Evolutionary conservation across 306 rosid genomes (phyloP), one percentile per base, ranked within the genome.

Genomic region (Quercus wislizeni): DNA sequence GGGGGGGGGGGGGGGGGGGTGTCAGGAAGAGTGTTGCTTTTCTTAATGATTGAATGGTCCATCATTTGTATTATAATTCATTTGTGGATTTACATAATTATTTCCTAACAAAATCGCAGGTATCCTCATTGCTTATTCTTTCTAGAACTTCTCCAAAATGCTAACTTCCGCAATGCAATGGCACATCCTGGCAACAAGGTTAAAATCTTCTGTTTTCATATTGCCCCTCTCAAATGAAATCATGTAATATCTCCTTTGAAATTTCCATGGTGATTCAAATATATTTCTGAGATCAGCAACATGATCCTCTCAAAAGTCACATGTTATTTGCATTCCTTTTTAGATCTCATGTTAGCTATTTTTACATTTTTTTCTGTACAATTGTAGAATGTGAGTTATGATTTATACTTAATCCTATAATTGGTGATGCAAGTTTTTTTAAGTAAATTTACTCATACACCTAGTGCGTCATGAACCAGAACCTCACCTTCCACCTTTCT

Each of bases 171-270:
- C 54, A 89, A 79, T 83, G 98, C 99, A 83, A 95, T 95, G 99
- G 99, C 99, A 43, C 97, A 95, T 88, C 99, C 99, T 76, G 89
- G 55, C 68, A 93, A 86, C 82, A 95, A 95, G 96, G 99, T 95
- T 35, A 71, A 71, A n/a, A 49, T 63, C 14, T 27, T 51, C 17
- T 61, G 68, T 41, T 41, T 78, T 55, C 73, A 25, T 75, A 25
- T 83, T 57, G 27, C 17, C 27, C 79, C 72, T 75, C 18, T 75
- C 9, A 1, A 17, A 33, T 35, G 64, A 23, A 7, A 33, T 27
- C 69, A 52, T 55, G 23, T 63, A 4, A 41, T 80, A n/a, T 56
- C 63, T 63, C 7, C 73, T 30, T n/a, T 72, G 19, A 74, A 54
- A 56, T 74, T 49, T 71, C 75, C 59, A 46, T 55, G 8, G 21